A percentile compares a stretch with the other conserved stretches of the same genome.
These are phyloP conservation scores for Mortierella sp. DNA, from an alignment of 371 early-diverging fungal genomes.

Conservation along the genomic window DNA sequence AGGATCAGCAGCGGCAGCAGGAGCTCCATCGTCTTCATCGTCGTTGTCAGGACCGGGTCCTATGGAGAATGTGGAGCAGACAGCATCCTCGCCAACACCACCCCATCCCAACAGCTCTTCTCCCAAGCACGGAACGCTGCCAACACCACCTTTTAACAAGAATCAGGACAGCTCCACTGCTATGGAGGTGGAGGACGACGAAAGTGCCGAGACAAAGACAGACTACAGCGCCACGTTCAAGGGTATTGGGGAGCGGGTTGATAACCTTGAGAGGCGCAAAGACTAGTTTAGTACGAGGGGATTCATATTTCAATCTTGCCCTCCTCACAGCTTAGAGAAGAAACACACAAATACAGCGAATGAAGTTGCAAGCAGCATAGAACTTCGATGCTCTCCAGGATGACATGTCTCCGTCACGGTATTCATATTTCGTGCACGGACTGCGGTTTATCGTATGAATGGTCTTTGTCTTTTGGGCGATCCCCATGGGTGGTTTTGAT, in stretches of 20 bases:
- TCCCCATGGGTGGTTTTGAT: background rate
- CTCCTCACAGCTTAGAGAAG: background rate
- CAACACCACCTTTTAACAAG: conserved; percentile 48
- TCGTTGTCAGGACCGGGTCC: background rate
- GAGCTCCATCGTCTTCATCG: background rate
- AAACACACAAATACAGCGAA: background rate
- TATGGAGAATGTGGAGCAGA: conserved; percentile 5
- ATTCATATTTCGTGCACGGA: background rate
- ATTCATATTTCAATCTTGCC: background rate
- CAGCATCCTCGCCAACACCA: conserved; percentile 5
- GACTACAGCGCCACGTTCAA: conserved; percentile 27
- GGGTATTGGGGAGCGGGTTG: conserved; percentile 29
- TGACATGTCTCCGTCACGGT: conserved; percentile 10
- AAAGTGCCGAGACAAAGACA: conserved; percentile 8
- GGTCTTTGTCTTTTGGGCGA: conserved; percentile 1
- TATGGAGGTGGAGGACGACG: conserved; percentile 42
- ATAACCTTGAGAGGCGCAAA: conserved; percentile 30
- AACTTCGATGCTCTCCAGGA: too few species aligned
- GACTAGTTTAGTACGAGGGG: background rate
- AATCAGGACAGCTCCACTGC: conserved; percentile 22
- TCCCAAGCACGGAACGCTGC: conserved; percentile 37
- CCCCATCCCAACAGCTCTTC: conserved; percentile 9
- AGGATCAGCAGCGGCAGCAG: conserved; percentile 5
- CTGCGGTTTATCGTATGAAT: background rate
- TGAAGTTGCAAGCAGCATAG: too few species aligned